These are phyloP conservation scores for Penicillium verrucosum DNA, from an alignment of 2,329 filamentous ascomycete species.

Conservation along the genomic window DNA sequence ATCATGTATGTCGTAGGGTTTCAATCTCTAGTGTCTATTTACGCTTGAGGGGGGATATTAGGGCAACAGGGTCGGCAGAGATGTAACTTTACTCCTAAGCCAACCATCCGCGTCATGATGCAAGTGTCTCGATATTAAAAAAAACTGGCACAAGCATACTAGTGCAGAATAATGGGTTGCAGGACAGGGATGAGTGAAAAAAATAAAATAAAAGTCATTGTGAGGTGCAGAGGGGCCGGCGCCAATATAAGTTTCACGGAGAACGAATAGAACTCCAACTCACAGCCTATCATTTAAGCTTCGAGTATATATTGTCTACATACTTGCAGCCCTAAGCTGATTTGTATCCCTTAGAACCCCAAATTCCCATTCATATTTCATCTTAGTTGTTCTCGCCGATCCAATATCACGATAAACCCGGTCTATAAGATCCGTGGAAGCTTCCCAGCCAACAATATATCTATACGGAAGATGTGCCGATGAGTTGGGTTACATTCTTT, in stretches of 20 bases:
- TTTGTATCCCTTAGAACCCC: too few species aligned
- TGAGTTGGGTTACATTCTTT: neutral
- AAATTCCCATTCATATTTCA: neutral
- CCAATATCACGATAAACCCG: neutral
- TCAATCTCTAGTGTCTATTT: neutral
- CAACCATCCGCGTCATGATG: neutral
- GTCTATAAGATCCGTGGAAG: constrained; percentile 3
- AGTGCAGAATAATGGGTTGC: neutral
- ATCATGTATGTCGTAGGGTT: neutral
- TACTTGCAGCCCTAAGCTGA: neutral
- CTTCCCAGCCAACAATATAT: constrained; percentile 1
- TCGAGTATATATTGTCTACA: neutral
- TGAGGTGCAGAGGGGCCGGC: neutral
- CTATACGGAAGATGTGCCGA: neutral
- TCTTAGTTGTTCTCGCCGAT: neutral
- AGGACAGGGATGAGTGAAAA: neutral
- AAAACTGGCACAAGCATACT: neutral
- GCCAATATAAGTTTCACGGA: constrained; percentile 2
- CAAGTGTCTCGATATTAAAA: neutral
- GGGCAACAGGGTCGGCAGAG: neutral
- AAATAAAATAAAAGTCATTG: neutral
- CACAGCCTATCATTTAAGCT: constrained; percentile 3
- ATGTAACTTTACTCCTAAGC: neutral
- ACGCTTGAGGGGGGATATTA: neutral
- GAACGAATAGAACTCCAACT: neutral